These are phyloP conservation scores for Begonia loranthoides DNA, from an alignment of 306 rosid species.

Conservation along the genomic window DNA sequence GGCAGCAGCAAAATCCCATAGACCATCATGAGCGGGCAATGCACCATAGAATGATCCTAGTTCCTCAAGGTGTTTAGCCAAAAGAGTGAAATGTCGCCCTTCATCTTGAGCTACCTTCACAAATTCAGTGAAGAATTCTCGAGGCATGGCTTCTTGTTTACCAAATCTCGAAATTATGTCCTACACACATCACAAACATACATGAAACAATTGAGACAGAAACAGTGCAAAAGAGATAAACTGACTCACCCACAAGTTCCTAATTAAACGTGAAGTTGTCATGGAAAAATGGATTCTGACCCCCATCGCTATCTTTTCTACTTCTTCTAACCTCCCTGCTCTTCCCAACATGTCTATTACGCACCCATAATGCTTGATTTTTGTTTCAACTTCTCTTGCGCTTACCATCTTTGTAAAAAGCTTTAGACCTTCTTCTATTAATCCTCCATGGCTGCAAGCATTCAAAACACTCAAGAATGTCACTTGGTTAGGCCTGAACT, in stretches of 20 bases:
- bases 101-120: constrained; percentile 87
- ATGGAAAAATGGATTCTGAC: no score
- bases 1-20: constrained; percentile 75
- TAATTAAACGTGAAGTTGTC: no score
- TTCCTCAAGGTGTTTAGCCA: constrained; percentile 56
- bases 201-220: not conserved
- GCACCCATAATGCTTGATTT: constrained; percentile 61
- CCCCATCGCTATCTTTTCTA: constrained; percentile 40
- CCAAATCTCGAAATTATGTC: constrained; percentile 86
- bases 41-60: constrained; percentile 74
- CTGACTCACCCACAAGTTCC: not conserved
- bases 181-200: constrained; percentile 17
- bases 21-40: constrained; percentile 72
- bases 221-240: not conserved
- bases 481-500: constrained; percentile 38
- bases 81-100: constrained; percentile 72
- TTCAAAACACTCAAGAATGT: constrained; percentile 47
- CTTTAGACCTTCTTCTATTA: constrained; percentile 57
- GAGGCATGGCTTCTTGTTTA: constrained; percentile 72
- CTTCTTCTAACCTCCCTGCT: constrained; percentile 61
- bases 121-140: constrained; percentile 69
- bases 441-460: constrained; percentile 68
- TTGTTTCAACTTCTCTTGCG: constrained; percentile 27
- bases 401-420: constrained; percentile 46
- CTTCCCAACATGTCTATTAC: constrained; percentile 64